A percentile compares a stretch with the other conserved stretches of the same genome.
phyloP scores from a whole-genome alignment of 768 basidiomycete species.

The Naganishia vaughanmartiniae region DNA sequence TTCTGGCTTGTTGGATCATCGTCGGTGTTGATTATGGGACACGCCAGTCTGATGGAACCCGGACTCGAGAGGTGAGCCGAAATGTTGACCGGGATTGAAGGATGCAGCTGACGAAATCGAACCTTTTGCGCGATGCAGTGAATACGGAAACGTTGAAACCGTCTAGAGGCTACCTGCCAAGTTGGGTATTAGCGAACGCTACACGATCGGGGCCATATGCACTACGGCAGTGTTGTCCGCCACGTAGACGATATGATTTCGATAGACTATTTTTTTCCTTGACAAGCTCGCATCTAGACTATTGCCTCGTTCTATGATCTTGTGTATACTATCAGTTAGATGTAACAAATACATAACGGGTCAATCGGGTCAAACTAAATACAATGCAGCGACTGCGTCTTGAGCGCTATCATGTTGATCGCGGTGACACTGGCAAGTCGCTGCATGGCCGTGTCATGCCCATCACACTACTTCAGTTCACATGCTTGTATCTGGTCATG shows the following conservation, averaged over 20 bases:
- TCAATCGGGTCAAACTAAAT: too few species aligned
- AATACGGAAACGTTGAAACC: conserved; percentile 43
- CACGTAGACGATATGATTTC: background rate
- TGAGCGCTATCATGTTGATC: too few species aligned
- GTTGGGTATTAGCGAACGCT: background rate
- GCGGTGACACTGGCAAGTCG: too few species aligned
- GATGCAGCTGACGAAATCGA: background rate
- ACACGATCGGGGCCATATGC: background rate
- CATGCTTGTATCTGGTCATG: too few species aligned
- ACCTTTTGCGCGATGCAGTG: conserved; percentile 26
- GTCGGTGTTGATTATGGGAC: conserved; percentile 74
- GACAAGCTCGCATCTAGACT: background rate
- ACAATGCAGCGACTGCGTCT: too few species aligned
- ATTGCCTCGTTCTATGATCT: background rate
- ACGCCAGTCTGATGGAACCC: conserved; percentile 86
- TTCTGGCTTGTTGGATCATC: conserved; percentile 95
- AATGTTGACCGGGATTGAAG: background rate
- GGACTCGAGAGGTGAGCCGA: conserved; percentile 65
- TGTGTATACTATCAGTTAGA: background rate
- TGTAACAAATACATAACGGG: background rate
- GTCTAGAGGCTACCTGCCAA: conserved; percentile 30
- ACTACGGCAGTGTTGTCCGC: background rate
- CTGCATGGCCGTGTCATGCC: too few species aligned
- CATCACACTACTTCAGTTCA: too few species aligned
- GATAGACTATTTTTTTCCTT: conserved; percentile 1